Conservation (phyloP, 177 flowering plant species). For the Telopea speciosissima region DNA sequence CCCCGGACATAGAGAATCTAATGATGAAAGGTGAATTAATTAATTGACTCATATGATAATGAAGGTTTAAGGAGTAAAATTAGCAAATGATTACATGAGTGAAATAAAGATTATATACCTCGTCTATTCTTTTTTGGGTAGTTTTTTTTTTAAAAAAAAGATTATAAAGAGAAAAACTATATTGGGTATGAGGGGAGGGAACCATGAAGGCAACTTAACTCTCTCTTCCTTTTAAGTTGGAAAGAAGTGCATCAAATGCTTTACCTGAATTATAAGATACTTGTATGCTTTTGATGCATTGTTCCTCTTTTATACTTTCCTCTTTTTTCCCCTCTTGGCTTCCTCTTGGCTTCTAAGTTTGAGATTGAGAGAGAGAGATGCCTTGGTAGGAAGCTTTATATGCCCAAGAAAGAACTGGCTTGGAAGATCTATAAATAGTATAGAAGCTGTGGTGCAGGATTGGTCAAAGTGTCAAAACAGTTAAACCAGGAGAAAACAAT, state of each 20-base stretch:
- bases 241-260: conserved; percentile 23
- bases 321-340: not conserved
- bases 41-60: not conserved
- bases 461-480: not conserved
- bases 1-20: not conserved
- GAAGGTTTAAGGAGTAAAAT: not conserved
- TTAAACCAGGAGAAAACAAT: too few relatives aligned
- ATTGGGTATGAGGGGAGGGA: conserved; percentile 9
- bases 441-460: not conserved
- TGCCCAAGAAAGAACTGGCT: too few relatives aligned
- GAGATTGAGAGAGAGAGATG: conserved; percentile 6
- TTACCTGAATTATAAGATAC: conserved; percentile 15
- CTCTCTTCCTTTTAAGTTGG: conserved; percentile 23
- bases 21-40: not conserved
- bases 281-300: conserved; percentile 24
- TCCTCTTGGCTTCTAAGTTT: not conserved
- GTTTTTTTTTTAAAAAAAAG: not conserved
- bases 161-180: not conserved
- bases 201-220: not conserved
- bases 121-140: too few relatives aligned
- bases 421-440: too few relatives aligned
- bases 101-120: too few relatives aligned
- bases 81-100: too few relatives aligned
- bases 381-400: too few relatives aligned
- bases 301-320: not conserved